These are phyloP conservation scores for Leccinum disarticulatum DNA, from an alignment of 768 basidiomycete genomes.

Conservation along the genomic window DNA sequence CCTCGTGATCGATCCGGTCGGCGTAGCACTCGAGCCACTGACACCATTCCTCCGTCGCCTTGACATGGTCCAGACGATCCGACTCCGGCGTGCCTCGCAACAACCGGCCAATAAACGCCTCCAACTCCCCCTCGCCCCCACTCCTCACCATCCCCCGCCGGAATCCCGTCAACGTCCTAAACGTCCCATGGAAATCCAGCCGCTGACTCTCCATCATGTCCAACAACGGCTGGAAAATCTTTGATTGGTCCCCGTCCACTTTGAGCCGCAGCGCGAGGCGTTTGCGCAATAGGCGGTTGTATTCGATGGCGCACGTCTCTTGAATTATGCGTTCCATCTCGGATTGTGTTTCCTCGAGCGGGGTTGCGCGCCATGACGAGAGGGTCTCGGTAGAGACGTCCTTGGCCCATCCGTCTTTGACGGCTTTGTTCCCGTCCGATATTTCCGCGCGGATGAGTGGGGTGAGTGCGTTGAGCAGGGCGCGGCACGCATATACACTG, in stretches of 20 bases:
- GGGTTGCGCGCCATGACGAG: constrained; percentile 60
- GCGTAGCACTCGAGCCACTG: constrained; percentile 67
- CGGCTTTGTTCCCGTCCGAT: constrained; percentile 48
- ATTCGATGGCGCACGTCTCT: constrained; percentile 60
- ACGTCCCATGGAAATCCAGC: constrained; percentile 88
- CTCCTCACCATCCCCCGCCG: constrained; percentile 37
- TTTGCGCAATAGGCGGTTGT: constrained; percentile 70
- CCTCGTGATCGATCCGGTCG: constrained; percentile 53
- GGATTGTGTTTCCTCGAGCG: constrained; percentile 49
- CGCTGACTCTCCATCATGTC: constrained; percentile 66
- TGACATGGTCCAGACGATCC: constrained; percentile 41
- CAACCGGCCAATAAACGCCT: constrained; percentile 43
- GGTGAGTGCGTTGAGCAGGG: constrained; percentile 73
- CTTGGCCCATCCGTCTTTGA: constrained; percentile 62
- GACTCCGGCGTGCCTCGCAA: constrained; percentile 50
- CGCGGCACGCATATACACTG: constrained; percentile 77
- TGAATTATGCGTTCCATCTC: constrained; percentile 65
- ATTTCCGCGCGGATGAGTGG: constrained; percentile 86
- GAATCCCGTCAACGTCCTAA: constrained; percentile 72
- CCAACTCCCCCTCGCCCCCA: constrained; percentile 27
- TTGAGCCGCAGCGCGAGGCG: constrained; percentile 73
- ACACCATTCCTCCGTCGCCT: constrained; percentile 52
- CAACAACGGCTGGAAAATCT: constrained; percentile 68
- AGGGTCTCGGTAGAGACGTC: constrained; percentile 51
- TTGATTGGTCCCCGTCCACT: constrained; percentile 56